Conservation (phyloP, 495 filamentous ascomycete species). For the Rhypophila decipiens region DNA sequence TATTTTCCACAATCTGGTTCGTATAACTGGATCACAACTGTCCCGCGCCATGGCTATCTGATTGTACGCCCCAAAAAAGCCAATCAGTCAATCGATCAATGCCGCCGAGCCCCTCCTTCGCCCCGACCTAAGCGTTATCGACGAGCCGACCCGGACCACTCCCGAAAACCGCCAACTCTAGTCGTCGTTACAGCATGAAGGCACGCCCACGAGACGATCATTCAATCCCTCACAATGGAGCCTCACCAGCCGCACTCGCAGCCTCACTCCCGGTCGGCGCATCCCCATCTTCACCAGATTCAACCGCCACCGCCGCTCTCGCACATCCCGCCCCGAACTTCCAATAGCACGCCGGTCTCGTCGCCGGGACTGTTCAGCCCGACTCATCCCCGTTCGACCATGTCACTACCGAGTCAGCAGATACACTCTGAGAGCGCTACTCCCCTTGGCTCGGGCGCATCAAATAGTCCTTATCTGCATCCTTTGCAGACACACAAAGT, state of each 20-base stretch:
- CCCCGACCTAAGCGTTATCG: not conserved
- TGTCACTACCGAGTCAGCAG: slow-evolving; percentile 26
- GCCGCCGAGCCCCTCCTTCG: not conserved
- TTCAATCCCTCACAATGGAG: slow-evolving; percentile 25
- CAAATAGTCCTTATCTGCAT: slow-evolving; percentile 55
- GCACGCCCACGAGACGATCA: slow-evolving; percentile 14
- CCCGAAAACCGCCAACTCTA: slow-evolving; percentile 7
- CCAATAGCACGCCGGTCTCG: slow-evolving; percentile 60
- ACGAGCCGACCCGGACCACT: slow-evolving; percentile 5
- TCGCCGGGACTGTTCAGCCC: slow-evolving; percentile 64
- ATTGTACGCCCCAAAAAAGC: slow-evolving; percentile 13
- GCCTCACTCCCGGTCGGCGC: slow-evolving; percentile 24
- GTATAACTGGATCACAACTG: not conserved
- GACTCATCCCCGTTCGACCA: slow-evolving; percentile 33
- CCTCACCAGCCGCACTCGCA: slow-evolving; percentile 24
- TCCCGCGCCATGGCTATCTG: slow-evolving; percentile 15
- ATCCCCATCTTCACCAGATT: slow-evolving; percentile 34
- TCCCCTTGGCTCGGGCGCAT: slow-evolving; percentile 23
- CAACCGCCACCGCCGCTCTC: slow-evolving; percentile 21
- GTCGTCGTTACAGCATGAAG: slow-evolving; percentile 26
- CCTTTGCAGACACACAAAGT: slow-evolving; percentile 57
- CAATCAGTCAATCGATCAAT: slow-evolving; percentile 2
- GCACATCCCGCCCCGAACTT: slow-evolving; percentile 37
- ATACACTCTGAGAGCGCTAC: slow-evolving; percentile 42
- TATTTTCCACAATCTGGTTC: not conserved